Evolutionary conservation across 768 basidiomycete genomes (phyloP).

Genomic region (Suillus fuscotomentosus): DNA sequence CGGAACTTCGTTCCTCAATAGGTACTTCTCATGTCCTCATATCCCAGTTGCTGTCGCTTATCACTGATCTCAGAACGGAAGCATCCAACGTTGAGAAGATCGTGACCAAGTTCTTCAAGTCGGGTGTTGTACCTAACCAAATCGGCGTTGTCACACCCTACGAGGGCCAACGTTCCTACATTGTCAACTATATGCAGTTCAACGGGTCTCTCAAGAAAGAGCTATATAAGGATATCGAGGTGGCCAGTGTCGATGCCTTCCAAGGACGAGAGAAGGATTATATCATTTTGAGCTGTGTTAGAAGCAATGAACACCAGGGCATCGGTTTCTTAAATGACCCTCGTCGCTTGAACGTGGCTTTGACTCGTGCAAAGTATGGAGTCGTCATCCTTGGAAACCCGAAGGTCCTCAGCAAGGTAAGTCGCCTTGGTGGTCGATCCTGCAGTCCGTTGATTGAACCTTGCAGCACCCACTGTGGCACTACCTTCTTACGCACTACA

Average conservation of each 20-base stretch:
- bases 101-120: slow-evolving; percentile 99
- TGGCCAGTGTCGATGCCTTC: slow-evolving; percentile 98
- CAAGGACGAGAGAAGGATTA: slow-evolving; percentile 99
- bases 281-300: slow-evolving; percentile 95
- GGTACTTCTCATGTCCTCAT: slow-evolving; percentile 40
- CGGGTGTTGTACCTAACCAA: slow-evolving; percentile 91
- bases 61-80: slow-evolving; percentile 66
- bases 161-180: slow-evolving; percentile 97
- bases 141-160: slow-evolving; percentile 99
- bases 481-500: slow-evolving; percentile 97
- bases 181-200: slow-evolving; percentile 99
- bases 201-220: slow-evolving; percentile 99
- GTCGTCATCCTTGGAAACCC: slow-evolving; percentile 99
- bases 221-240: slow-evolving; percentile 98
- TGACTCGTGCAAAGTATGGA: slow-evolving; percentile 97
- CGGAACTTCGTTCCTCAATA: slow-evolving; percentile 97
- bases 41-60: slow-evolving; percentile 6
- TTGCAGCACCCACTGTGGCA: slow-evolving; percentile 96
- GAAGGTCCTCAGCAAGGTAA: slow-evolving; percentile 96
- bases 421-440: slow-evolving; percentile 17
- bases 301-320: slow-evolving; percentile 99
- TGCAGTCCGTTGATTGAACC: slow-evolving; percentile 13
- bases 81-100: slow-evolving; percentile 99
- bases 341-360: slow-evolving; percentile 91
- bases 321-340: slow-evolving; percentile 99